phyloP scores from a whole-genome alignment of 1,284 basidiomycete species.

The Puccinia horiana region DNA sequence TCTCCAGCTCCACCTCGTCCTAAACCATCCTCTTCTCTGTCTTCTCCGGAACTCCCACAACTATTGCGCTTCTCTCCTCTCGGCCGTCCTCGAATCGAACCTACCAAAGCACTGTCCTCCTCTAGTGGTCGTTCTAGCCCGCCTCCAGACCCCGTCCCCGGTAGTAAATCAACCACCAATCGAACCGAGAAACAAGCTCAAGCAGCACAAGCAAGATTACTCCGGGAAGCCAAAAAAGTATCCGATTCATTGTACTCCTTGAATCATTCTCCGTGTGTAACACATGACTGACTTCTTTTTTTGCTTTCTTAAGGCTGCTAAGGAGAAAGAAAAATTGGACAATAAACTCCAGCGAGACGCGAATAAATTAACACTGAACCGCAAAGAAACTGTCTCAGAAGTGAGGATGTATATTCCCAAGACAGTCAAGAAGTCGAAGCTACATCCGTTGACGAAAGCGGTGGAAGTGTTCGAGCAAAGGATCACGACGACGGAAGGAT shows the following conservation, averaged over 20 bases:
- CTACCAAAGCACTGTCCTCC: background rate
- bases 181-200: slow-evolving; percentile 29
- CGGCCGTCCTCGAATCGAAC: background rate
- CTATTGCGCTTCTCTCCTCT: background rate
- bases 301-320: slow-evolving; percentile 9
- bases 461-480: slow-evolving; percentile 12
- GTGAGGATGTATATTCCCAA: slow-evolving; percentile 20
- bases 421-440: slow-evolving; percentile 9
- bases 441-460: slow-evolving; percentile 24
- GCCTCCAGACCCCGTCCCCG: background rate
- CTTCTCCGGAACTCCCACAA: background rate
- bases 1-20: background rate
- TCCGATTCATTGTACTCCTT: background rate
- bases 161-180: background rate
- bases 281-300: background rate
- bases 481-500: slow-evolving; percentile 18
- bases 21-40: background rate
- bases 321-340: slow-evolving; percentile 19
- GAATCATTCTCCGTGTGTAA: background rate
- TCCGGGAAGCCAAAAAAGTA: slow-evolving; percentile 42
- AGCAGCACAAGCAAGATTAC: slow-evolving; percentile 20
- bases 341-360: slow-evolving; percentile 12
- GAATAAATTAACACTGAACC: slow-evolving; percentile 25
- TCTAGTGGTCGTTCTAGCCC: background rate
- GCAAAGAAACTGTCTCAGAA: slow-evolving; percentile 33